These are phyloP conservation scores for Colletotrichum graminicola DNA, from an alignment of 2,329 filamentous ascomycete species.

Conservation along the genomic window DNA sequence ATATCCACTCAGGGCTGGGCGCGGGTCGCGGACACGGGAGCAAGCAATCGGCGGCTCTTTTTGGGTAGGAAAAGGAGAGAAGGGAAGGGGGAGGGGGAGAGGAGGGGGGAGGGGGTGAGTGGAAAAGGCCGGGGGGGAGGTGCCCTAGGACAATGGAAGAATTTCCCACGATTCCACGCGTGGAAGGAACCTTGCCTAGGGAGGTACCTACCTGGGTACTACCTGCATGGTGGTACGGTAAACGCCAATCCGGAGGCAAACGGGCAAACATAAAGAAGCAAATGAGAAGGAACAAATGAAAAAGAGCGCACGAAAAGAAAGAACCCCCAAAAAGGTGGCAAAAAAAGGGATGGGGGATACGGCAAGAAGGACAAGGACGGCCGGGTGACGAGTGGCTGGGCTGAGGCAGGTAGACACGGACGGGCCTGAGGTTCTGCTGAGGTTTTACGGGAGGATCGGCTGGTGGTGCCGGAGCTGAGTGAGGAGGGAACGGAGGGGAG, in stretches of 20 bases:
- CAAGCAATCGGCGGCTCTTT: conserved; percentile 29
- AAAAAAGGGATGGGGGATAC: not conserved
- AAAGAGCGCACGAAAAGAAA: not conserved
- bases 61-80: not conserved
- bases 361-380: conserved; percentile 6
- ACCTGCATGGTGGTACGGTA: not conserved
- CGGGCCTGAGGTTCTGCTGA: conserved; percentile 28
- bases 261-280: too few relatives aligned
- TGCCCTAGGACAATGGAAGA: not conserved
- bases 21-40: conserved; percentile 13
- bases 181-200: not conserved
- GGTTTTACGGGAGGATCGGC: conserved; percentile 42
- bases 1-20: conserved; percentile 15
- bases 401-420: conserved; percentile 1
- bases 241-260: not conserved
- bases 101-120: not conserved
- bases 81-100: not conserved
- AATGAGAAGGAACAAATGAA: not conserved
- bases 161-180: not conserved
- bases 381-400: conserved; percentile 5
- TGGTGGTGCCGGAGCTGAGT: conserved; percentile 42
- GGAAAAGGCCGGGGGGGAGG: not conserved
- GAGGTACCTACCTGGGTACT: not conserved
- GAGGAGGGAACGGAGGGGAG: conserved; percentile 28
- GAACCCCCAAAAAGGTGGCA: not conserved